phyloP scores from a whole-genome alignment of 352 stramenopile species.

The Phytophthora sp. region DNA sequence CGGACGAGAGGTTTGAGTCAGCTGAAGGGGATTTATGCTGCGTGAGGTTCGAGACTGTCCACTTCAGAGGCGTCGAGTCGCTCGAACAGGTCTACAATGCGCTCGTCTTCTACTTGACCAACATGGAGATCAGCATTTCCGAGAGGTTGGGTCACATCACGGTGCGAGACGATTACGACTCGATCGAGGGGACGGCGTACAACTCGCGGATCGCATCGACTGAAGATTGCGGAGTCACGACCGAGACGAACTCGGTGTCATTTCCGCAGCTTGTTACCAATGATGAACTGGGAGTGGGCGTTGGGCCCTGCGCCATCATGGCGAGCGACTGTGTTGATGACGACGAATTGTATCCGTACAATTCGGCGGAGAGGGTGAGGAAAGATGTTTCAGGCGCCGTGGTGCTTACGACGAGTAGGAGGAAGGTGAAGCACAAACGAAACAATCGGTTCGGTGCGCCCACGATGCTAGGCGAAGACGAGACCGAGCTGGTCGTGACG shows the following conservation, averaged over 20 bases:
- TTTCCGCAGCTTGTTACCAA: slow-evolving; percentile 36
- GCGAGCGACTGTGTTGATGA: slow-evolving; percentile 40
- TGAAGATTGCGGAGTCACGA: slow-evolving; percentile 30
- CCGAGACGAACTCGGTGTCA: slow-evolving; percentile 38
- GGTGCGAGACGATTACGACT: slow-evolving; percentile 51
- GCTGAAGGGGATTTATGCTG: slow-evolving; percentile 34
- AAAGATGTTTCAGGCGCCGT: slow-evolving; percentile 42
- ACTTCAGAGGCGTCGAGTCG: slow-evolving; percentile 40
- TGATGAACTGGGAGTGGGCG: slow-evolving; percentile 16
- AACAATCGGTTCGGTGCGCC: slow-evolving; percentile 11
- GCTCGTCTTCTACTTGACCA: slow-evolving; percentile 45
- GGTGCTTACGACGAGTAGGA: slow-evolving; percentile 22
- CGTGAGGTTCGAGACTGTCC: slow-evolving; percentile 42
- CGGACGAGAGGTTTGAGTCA: slow-evolving; percentile 29
- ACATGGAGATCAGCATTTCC: slow-evolving; percentile 54
- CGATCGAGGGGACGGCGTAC: slow-evolving; percentile 28
- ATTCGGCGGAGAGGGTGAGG: slow-evolving; percentile 30
- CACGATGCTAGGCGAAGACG: slow-evolving; percentile 3
- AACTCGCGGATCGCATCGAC: slow-evolving; percentile 40
- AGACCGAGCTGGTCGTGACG: slow-evolving; percentile 38
- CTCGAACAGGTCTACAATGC: slow-evolving; percentile 47
- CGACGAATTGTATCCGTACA: slow-evolving; percentile 52
- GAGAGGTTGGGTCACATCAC: slow-evolving; percentile 45
- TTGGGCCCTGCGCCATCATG: slow-evolving; percentile 30
- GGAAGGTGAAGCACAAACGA: slow-evolving; percentile 15